Evolutionary conservation across 345 rosid genomes (phyloP).

Genomic region (Eutrema yunnanense): DNA sequence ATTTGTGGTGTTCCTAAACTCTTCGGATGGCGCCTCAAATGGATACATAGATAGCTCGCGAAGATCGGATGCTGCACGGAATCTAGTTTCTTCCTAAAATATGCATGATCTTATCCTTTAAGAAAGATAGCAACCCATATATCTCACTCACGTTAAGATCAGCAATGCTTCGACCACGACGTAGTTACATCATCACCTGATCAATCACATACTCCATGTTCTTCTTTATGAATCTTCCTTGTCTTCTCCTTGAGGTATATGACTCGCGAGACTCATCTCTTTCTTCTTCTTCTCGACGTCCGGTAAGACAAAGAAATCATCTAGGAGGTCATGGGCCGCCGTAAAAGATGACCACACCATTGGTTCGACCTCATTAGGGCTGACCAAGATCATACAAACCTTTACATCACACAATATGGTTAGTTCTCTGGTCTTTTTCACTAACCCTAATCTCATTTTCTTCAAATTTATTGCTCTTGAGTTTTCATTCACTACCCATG

Average conservation of each 20-base stretch:
- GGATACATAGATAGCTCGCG: not conserved
- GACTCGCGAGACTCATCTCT: conserved; percentile 7
- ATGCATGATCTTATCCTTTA: not conserved
- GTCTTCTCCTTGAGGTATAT: conserved; percentile 17
- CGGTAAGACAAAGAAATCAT: conserved; percentile 8
- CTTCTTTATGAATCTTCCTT: not conserved
- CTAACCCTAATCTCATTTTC: conserved; percentile 46
- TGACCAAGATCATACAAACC: conserved; percentile 48
- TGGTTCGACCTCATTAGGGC: conserved; percentile 35
- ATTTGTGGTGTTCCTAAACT: not conserved
- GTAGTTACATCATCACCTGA: conserved; percentile 22
- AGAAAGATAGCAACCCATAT: not conserved
- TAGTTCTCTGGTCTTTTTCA: conserved; percentile 56
- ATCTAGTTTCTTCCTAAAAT: not conserved
- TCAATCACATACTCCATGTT: conserved; percentile 3
- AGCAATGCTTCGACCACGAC: not conserved
- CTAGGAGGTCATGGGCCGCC: conserved; percentile 5
- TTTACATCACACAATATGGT: conserved; percentile 51
- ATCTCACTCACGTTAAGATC: conserved; percentile 4
- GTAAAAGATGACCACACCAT: conserved; percentile 50
- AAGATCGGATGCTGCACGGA: not conserved
- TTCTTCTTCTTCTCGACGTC: conserved; percentile 1
- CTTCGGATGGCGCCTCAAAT: not conserved
- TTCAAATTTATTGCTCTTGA: conserved; percentile 40
- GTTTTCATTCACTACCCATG: conserved; percentile 33